Base-by-base conservation (phyloP, 345 rosid genomes). In the Aurinia saxatilis region DNA sequence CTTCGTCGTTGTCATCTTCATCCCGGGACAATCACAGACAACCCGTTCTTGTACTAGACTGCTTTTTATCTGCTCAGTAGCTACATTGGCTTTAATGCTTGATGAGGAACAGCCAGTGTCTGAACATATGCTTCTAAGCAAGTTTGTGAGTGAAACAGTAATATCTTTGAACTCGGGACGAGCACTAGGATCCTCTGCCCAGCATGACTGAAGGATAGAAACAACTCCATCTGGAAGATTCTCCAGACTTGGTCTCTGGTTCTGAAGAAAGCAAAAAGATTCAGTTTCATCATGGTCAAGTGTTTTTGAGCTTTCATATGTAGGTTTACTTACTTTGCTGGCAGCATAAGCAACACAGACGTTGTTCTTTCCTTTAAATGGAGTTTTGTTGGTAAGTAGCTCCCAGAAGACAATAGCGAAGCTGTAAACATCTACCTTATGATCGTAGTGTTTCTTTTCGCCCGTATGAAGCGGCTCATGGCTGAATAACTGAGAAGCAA, bases 401-500 rank as follows among this genome's bases (percentile, higher is more conserved):
- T 87, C 95, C 95, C 95, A 87, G 44, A 84, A 68, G 34, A 87
- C 83, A 16, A 87, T 78, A 17, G 91, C 61, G 48, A 82, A 87
- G 61, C 95, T 87, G 71, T 82, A 87, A 34, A 83, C 91, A 62
- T 87, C 95, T 50, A 81, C 95, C 75, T 84, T 87, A 73, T 80
- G 88, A 62, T 87, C 87, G 25, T 87, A 87, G 46, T 74, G 81
- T 73, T 81, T 82, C 78, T 80, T 82, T 54, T 51, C 80, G 25
- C 89, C 89, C 9, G 33, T 12, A 30, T 44, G 75, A 37, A 78
- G 73, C 33, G 88, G 76, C 29, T 78, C 91, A 60, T 44, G 54
- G 74, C 84, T 78, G 76, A 80, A 80, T 69, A 87, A 42, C 95
- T 87, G 77, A 15, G 36, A 50, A 17, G n/a, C 21, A 49, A 23